These are phyloP conservation scores for Stenocarpella maydis DNA, from an alignment of 2,329 filamentous ascomycete genomes.

Conservation along the genomic window DNA sequence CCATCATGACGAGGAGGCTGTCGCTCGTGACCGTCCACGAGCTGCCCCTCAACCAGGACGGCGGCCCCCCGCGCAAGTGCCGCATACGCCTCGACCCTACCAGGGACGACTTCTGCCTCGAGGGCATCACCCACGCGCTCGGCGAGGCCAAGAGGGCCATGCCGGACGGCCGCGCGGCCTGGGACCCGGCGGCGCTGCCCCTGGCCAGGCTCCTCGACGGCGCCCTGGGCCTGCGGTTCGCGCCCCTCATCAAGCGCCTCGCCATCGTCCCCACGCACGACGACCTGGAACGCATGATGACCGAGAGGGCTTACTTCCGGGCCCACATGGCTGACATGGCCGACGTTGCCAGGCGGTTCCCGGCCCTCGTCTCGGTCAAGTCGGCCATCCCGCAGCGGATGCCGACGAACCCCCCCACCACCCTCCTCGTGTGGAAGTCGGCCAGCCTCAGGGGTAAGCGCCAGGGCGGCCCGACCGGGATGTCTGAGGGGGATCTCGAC, in stretches of 20 bases:
- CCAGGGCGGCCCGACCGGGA: not conserved
- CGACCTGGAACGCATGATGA: not conserved
- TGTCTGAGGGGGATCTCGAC: not conserved
- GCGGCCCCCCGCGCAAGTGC: not conserved
- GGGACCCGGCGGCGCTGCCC: not conserved
- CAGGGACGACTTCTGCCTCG: not conserved
- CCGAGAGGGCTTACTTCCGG: too few species aligned
- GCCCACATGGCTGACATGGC: not conserved
- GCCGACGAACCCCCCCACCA: too few species aligned
- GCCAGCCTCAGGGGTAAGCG: not conserved
- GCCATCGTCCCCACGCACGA: not conserved
- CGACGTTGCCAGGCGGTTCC: not conserved
- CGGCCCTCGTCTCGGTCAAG: not conserved
- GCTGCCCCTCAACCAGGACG: fast-evolving
- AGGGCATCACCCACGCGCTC: not conserved
- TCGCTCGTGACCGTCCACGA: not conserved
- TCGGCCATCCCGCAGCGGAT: not conserved
- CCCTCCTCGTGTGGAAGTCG: not conserved
- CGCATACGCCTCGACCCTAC: not conserved
- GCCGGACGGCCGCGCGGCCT: not conserved
- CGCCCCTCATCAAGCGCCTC: not conserved
- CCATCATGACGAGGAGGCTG: not conserved
- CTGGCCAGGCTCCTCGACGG: not conserved
- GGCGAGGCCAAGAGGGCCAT: not conserved
- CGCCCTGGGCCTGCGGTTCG: not conserved